Evolutionary conservation across 2,329 filamentous ascomycete species (phyloP), one percentile per base, ranked within the genome.

Genomic region (Passalora sequoiae): DNA sequence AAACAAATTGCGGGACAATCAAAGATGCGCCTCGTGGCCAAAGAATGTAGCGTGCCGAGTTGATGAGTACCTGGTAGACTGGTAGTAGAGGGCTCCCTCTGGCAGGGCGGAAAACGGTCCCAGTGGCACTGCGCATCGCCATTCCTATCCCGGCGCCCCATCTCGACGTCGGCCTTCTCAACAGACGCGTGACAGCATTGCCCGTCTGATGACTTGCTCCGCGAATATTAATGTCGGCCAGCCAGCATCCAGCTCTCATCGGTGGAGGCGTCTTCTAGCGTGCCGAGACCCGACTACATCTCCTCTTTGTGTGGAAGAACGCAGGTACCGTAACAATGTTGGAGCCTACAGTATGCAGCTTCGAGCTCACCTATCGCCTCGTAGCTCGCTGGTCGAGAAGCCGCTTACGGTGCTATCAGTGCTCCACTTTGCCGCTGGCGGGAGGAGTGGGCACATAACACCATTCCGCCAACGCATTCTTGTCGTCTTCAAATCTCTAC

Each of bases 271-370:
- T 27, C 24, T 27, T 27, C 24, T 27, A 6, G 24, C 24, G 24
- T 27, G 24, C 24, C 24, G 24, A 27, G 6, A 27, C 12, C 24
- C 24, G 24, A 27, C 24, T 27, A 12, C 24, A 27, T 12, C 12
- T 27, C 24, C 24, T 27, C 24, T 27, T 27, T 6, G 12, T 12
- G 24, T 12, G 24, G 24, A 12, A 12, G 6, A 27, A 27, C 12
- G 12, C 12, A 7, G 24, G 12, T 27, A 6, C 24, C 6, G 24
- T 6, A 7, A 27, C 24, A 43, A 25, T 52, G 49, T n/a, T n/a
- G n/a, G n/a, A n/a, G n/a, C n/a, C n/a, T n/a, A n/a, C n/a, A n/a
- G n/a, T n/a, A n/a, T n/a, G n/a, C n/a, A n/a, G n/a, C n/a, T n/a
- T n/a, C n/a, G n/a, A n/a, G n/a, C n/a, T n/a, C n/a, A n/a, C n/a